Percentiles rank a stretch among this genome's conserved stretches.
phyloP scores from a whole-genome alignment of 192 early-diverging fungal species.

The Glomus cerebriforme region DNA sequence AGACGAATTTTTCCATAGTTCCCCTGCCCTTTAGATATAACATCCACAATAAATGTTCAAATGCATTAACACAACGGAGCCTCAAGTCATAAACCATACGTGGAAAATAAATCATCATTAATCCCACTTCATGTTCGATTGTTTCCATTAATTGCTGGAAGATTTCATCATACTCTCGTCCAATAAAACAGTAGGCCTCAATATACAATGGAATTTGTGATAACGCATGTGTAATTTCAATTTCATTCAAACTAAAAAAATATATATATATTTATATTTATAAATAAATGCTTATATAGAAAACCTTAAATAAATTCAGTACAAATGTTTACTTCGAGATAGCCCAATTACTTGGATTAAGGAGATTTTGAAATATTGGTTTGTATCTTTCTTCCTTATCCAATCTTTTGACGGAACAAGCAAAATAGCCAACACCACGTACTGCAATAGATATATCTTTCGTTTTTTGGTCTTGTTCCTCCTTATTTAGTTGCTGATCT shows the following conservation, averaged over 20 bases:
- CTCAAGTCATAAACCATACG: slow-evolving; percentile 51
- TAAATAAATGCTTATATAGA: slow-evolving; percentile 5
- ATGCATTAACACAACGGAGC: slow-evolving; percentile 45
- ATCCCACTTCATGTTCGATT: slow-evolving; percentile 44
- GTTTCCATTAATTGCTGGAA: slow-evolving; percentile 50
- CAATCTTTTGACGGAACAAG: slow-evolving; percentile 55
- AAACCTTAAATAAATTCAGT: not conserved
- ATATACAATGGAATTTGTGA: slow-evolving; percentile 61
- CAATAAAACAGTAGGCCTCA: slow-evolving; percentile 62
- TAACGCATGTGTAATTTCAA: slow-evolving; percentile 40
- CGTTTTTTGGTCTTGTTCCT: slow-evolving; percentile 34
- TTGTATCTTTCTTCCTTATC: slow-evolving; percentile 47
- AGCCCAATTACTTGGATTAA: slow-evolving; percentile 52
- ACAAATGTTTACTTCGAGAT: slow-evolving; percentile 53
- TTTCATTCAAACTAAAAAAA: slow-evolving; percentile 47
- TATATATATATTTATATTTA: not conserved
- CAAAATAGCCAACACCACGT: slow-evolving; percentile 70
- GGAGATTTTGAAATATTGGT: slow-evolving; percentile 46
- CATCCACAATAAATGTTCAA: slow-evolving; percentile 55
- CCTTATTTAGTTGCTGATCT: slow-evolving; percentile 41
- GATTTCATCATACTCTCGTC: slow-evolving; percentile 47
- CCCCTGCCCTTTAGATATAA: slow-evolving; percentile 54
- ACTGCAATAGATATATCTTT: slow-evolving; percentile 66
- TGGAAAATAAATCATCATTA: slow-evolving; percentile 52
- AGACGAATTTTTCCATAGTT: slow-evolving; percentile 43